phyloP scores from a whole-genome alignment of 1,284 basidiomycete species.

The Athelia psychrophila region DNA sequence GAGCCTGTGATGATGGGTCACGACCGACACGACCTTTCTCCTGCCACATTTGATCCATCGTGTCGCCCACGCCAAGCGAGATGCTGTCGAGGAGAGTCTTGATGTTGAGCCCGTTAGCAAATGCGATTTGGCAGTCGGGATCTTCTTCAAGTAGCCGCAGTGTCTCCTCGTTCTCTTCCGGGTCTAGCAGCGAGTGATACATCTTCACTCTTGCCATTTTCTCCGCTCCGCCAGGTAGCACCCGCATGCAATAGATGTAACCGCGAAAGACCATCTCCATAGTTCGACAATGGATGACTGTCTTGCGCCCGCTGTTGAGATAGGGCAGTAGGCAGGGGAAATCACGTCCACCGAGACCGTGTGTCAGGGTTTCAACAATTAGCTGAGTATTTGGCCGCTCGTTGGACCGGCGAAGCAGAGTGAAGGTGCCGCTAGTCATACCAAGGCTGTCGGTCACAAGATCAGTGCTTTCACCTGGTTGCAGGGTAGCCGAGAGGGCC shows the following conservation, averaged over 20 bases:
- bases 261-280: neutral
- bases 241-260: neutral
- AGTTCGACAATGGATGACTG: neutral
- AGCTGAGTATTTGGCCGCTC: slow-evolving; percentile 9
- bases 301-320: neutral
- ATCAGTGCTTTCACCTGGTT: slow-evolving; percentile 5
- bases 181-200: neutral
- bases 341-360: neutral
- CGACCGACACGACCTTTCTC: neutral
- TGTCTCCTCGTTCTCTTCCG: neutral
- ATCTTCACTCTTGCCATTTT: neutral
- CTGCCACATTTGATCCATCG: neutral
- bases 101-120: neutral
- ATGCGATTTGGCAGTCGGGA: neutral
- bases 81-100: neutral
- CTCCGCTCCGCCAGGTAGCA: neutral
- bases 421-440: slow-evolving; percentile 5
- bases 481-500: slow-evolving; percentile 11
- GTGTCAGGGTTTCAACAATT: neutral
- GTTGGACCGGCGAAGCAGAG: slow-evolving; percentile 8
- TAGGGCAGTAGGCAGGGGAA: neutral
- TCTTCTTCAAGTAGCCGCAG: neutral
- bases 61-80: neutral
- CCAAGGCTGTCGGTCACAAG: slow-evolving; percentile 9
- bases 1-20: neutral